Conservation (phyloP, 495 filamentous ascomycete genomes). For the Hypoxylon rickii region DNA sequence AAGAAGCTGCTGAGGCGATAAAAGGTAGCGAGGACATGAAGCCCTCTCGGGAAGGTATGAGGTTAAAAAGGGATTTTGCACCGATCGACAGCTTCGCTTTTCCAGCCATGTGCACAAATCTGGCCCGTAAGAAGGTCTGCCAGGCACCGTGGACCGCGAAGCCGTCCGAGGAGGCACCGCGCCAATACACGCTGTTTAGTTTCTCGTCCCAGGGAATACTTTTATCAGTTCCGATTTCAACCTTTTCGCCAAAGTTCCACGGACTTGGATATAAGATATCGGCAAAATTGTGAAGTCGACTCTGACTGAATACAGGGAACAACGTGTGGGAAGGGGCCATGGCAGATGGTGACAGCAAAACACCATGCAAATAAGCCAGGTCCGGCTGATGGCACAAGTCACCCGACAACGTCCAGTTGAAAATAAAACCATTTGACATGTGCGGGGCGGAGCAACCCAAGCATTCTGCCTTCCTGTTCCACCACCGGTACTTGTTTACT, state of each 20-base stretch:
- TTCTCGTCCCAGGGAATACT: constrained; percentile 58
- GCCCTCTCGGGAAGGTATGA: constrained; percentile 9
- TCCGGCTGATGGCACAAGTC: constrained; percentile 82
- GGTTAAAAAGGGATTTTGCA: constrained; percentile 16
- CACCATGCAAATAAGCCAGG: constrained; percentile 70
- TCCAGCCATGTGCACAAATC: constrained; percentile 65
- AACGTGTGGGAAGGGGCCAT: constrained; percentile 65
- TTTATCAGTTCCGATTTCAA: constrained; percentile 56
- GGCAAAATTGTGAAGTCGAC: constrained; percentile 62
- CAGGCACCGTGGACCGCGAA: constrained; percentile 43
- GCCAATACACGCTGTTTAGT: constrained; percentile 63
- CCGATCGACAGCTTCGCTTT: constrained; percentile 36
- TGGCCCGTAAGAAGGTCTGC: constrained; percentile 56
- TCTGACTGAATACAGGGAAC: constrained; percentile 75
- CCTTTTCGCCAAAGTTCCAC: constrained; percentile 64
- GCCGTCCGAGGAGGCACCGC: constrained; percentile 54
- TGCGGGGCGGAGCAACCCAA: constrained; percentile 65
- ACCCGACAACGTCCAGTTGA: constrained; percentile 64
- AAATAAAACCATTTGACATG: constrained; percentile 66
- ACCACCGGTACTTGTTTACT: constrained; percentile 53
- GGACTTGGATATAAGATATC: constrained; percentile 75
- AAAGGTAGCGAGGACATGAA: not conserved
- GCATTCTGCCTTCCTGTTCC: constrained; percentile 62
- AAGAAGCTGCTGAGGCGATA: not conserved
- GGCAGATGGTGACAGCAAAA: constrained; percentile 66